These are phyloP conservation scores for Vitis rotundifolia DNA, from an alignment of 164 flowering plant genomes.

Conservation along the genomic window DNA sequence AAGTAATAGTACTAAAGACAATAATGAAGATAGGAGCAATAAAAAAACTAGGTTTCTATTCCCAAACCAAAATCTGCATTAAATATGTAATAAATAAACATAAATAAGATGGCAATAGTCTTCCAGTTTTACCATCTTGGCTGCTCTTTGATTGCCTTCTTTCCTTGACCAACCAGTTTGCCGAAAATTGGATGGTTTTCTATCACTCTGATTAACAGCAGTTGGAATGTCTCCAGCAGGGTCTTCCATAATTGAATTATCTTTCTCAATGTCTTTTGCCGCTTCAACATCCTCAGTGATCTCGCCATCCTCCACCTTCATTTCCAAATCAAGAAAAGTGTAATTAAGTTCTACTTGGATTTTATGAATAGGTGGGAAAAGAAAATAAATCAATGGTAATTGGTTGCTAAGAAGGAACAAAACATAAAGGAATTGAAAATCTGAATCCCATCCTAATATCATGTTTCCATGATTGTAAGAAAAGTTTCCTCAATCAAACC, in stretches of 20 bases:
- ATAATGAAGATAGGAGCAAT: not conserved
- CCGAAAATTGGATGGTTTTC: constrained; percentile 23
- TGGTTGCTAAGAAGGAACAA: too few relatives aligned
- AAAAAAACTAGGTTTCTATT: not conserved
- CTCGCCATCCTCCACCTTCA: constrained; percentile 84
- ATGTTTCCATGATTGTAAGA: too few relatives aligned
- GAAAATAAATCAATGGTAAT: too few relatives aligned
- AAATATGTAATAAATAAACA: not conserved
- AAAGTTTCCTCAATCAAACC: too few relatives aligned
- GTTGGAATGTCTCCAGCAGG: constrained; percentile 11
- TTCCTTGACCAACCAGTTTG: constrained; percentile 45
- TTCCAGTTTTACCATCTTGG: constrained; percentile 30
- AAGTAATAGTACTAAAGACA: too few relatives aligned
- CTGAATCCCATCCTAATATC: too few relatives aligned
- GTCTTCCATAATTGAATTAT: constrained; percentile 21
- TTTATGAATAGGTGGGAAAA: too few relatives aligned
- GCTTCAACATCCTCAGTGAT: constrained; percentile 43
- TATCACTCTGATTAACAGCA: constrained; percentile 28
- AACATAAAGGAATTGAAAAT: too few relatives aligned
- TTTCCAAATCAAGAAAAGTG: constrained; percentile 1
- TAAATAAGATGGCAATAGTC: not conserved
- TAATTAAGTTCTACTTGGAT: too few relatives aligned
- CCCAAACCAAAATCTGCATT: not conserved
- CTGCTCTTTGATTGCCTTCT: constrained; percentile 42
- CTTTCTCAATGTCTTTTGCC: constrained; percentile 26